Evolutionary conservation across 352 stramenopile genomes (phyloP).

Genomic region (Pythium phragmitis): DNA sequence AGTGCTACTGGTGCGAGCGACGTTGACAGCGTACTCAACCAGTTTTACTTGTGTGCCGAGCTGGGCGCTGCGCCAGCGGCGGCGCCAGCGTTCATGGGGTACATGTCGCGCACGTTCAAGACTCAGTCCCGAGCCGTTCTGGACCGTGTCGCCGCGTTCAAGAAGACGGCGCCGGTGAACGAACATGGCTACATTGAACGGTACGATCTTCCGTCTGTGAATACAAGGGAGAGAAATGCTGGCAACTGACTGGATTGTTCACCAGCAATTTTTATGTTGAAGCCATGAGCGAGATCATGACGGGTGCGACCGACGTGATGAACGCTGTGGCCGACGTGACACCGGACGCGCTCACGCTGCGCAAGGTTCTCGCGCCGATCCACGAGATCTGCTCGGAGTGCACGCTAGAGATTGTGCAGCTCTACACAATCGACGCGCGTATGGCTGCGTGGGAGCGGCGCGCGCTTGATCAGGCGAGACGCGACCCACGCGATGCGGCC

Average conservation of each 20-base stretch:
- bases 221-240: no score
- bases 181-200: conserved; percentile 84
- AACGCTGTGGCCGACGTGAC: conserved; percentile 75
- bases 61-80: conserved; percentile 36
- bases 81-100: conserved; percentile 36
- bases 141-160: conserved; percentile 48
- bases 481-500: conserved; percentile 31
- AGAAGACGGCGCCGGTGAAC: conserved; percentile 60
- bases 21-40: conserved; percentile 47
- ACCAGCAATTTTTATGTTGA: conserved; percentile 70
- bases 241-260: background rate
- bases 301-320: conserved; percentile 71
- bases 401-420: conserved; percentile 64
- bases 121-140: conserved; percentile 51
- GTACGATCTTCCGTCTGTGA: background rate
- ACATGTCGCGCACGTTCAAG: conserved; percentile 53
- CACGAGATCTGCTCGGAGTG: conserved; percentile 52
- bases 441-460: conserved; percentile 79
- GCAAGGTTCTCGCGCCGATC: conserved; percentile 55
- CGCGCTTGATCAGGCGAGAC: conserved; percentile 55
- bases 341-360: conserved; percentile 33
- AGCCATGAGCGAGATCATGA: conserved; percentile 67
- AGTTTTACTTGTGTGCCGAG: conserved; percentile 53
- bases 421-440: conserved; percentile 71
- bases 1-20: conserved; percentile 20